Evolutionary conservation across 176 grass and related monocot species (phyloP).

Genomic region (Puccinellia tenuiflora): DNA sequence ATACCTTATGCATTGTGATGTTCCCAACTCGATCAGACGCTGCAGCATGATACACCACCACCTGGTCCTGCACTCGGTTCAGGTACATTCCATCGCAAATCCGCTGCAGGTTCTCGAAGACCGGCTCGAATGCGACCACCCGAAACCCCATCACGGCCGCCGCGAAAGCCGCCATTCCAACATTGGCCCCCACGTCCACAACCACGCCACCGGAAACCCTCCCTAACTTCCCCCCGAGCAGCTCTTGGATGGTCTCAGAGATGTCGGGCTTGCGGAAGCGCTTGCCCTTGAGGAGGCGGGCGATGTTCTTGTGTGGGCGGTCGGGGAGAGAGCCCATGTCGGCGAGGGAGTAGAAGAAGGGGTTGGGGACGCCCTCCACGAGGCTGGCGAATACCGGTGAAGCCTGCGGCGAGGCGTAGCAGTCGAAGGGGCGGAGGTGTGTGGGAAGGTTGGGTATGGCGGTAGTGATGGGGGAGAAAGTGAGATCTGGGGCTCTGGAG

Average conservation of each 20-base stretch:
- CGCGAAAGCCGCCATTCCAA: constrained; percentile 83
- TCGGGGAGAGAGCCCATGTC: constrained; percentile 73
- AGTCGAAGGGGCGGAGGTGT: constrained; percentile 53
- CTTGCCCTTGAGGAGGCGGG: constrained; percentile 76
- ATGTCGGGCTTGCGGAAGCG: constrained; percentile 84
- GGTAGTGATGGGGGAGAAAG: background rate
- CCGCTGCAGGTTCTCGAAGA: constrained; percentile 78
- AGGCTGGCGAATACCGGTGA: constrained; percentile 82
- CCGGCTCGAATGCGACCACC: constrained; percentile 81
- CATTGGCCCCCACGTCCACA: constrained; percentile 85
- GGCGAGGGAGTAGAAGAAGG: constrained; percentile 83
- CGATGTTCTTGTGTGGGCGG: constrained; percentile 77
- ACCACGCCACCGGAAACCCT: constrained; percentile 35
- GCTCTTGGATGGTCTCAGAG: constrained; percentile 59
- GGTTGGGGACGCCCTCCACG: constrained; percentile 69
- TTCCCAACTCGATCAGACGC: constrained; percentile 75
- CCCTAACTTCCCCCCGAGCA: constrained; percentile 40
- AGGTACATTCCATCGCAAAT: constrained; percentile 79
- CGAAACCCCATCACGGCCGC: constrained; percentile 82
- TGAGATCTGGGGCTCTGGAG: constrained; percentile 36
- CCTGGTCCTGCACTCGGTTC: constrained; percentile 49
- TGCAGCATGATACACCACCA: constrained; percentile 44
- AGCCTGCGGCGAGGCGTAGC: constrained; percentile 72
- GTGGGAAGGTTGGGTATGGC: background rate
- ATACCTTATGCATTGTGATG: constrained; percentile 67